phyloP scores from a whole-genome alignment of 2,329 filamentous ascomycete genomes.

The Epicoccum nigrum region DNA sequence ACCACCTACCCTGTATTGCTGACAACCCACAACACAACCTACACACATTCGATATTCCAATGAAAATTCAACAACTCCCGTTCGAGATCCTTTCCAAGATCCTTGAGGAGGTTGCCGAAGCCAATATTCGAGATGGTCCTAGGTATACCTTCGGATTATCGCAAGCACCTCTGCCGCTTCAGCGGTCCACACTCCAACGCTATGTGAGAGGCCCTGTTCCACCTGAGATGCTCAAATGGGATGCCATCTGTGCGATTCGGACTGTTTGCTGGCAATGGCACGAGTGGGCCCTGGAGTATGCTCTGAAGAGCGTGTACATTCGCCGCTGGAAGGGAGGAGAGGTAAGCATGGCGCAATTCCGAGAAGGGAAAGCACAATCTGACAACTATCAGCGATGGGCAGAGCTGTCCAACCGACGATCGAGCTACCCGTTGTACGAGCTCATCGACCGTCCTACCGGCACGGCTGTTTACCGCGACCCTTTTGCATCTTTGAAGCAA shows the following conservation, averaged over 20 bases:
- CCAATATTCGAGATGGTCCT: conserved; percentile 55
- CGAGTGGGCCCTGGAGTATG: conserved; percentile 59
- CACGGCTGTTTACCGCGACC: conserved; percentile 59
- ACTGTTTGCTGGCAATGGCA: conserved; percentile 59
- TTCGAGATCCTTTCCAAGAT: conserved; percentile 60
- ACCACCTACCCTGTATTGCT: conserved; percentile 9
- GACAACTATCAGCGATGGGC: conserved; percentile 55
- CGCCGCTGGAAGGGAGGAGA: conserved; percentile 58
- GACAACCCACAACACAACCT: conserved; percentile 1
- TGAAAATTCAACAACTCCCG: conserved; percentile 58
- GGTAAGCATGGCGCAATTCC: conserved; percentile 27
- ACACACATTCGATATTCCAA: conserved; percentile 36
- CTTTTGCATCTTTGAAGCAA: conserved; percentile 56
- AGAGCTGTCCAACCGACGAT: conserved; percentile 53
- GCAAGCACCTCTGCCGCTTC: conserved; percentile 55
- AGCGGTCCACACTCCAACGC: conserved; percentile 53
- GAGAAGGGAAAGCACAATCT: conserved; percentile 11
- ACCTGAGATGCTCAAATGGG: conserved; percentile 59
- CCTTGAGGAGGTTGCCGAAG: conserved; percentile 55
- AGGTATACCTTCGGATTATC: conserved; percentile 61
- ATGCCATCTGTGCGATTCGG: conserved; percentile 56
- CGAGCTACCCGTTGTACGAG: conserved; percentile 56
- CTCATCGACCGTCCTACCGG: conserved; percentile 54
- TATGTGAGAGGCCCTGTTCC: conserved; percentile 60
- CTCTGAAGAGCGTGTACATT: conserved; percentile 59